Evolutionary conservation across 2,329 filamentous ascomycete species (phyloP), one percentile per base, ranked within the genome.

Genomic region (Fusarium sublunatum): DNA sequence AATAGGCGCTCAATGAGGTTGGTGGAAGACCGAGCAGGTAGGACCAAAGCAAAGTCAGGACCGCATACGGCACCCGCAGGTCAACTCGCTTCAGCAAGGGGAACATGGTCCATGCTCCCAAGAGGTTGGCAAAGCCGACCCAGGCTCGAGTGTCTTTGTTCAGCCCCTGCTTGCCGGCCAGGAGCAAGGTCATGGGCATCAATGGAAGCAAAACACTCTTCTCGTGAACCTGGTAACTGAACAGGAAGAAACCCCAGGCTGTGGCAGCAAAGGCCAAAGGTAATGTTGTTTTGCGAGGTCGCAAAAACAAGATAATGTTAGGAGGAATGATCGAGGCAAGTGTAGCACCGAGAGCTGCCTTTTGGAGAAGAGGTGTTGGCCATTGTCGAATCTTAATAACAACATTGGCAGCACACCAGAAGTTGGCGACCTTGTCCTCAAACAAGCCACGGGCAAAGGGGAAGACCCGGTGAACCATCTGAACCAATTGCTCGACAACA

Each of bases 361-460:
- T 86, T 73, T 96, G 92, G 28, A 99, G 85, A 6, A 92, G 75
- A 7, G 85, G 82, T 3, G 87, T 77, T 1, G 91, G 87, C 66
- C 92, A 95, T 15, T 86, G 80, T 61, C 91, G 86, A 34, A 99
- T 86, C 78, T 99, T 99, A 79, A 97, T 83, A 52, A 96, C 83
- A 1, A 95, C 90, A 74, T 98, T 96, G 53, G 94, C 83, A 5
- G 93, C 90, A 74, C 95, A 99, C 95, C 95, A 99, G 71, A 97
- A 90, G 74, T 99, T 99, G 72, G 95, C 95, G 19, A 99, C 96
- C 77, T 99, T 99, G 80, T 98, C 95, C 78, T 99, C 96, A 71
- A 98, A 99, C 7, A 99, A 80, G 4, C 95, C 95, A n/a, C 95
- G 88, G 2, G 93, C 88, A 73, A 99, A 97, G 1, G 96, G 95